These are phyloP conservation scores for Articulospora tetracladia DNA, from an alignment of 495 filamentous ascomycete genomes.

Conservation along the genomic window DNA sequence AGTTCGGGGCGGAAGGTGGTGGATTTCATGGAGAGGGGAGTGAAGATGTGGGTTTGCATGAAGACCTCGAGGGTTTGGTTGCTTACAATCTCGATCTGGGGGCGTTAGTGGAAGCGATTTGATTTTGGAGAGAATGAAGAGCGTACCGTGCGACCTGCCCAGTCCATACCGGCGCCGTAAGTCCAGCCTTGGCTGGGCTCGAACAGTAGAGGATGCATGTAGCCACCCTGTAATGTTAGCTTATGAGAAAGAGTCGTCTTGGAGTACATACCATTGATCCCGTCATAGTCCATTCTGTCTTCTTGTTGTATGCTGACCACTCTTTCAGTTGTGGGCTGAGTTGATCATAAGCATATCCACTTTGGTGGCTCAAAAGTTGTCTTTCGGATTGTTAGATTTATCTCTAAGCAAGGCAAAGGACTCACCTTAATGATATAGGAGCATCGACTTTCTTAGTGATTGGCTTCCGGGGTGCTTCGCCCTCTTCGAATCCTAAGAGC, in stretches of 20 bases:
- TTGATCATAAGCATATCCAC: conserved; percentile 15
- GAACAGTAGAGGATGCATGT: conserved; percentile 38
- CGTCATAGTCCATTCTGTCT: conserved; percentile 13
- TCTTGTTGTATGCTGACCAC: conserved; percentile 18
- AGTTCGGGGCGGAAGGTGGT: conserved; percentile 48
- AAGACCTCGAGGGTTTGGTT: conserved; percentile 49
- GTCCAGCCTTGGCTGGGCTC: conserved; percentile 47
- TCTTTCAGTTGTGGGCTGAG: conserved; percentile 19
- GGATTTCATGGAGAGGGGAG: conserved; percentile 47
- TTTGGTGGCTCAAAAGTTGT: conserved; percentile 20
- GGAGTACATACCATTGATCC: conserved; percentile 8
- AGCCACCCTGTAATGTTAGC: conserved; percentile 24
- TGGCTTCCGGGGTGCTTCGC: conserved; percentile 20
- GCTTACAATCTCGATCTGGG: conserved; percentile 28
- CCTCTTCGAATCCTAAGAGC: conserved; percentile 25
- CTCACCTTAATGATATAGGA: conserved; percentile 24
- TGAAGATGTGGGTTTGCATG: conserved; percentile 51
- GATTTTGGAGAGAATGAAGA: conserved; percentile 13
- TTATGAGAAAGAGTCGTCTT: not conserved
- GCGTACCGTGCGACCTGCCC: conserved; percentile 47
- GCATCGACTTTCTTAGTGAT: conserved; percentile 22
- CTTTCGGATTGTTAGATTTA: conserved; percentile 5
- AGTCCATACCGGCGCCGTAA: conserved; percentile 45
- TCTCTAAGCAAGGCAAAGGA: conserved; percentile 1
- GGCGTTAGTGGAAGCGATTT: not conserved